A percentile compares a stretch with the other conserved stretches of the same genome.
Evolutionary conservation across 306 rosid genomes (phyloP).

Genomic region (Ochetophila trinervis): DNA sequence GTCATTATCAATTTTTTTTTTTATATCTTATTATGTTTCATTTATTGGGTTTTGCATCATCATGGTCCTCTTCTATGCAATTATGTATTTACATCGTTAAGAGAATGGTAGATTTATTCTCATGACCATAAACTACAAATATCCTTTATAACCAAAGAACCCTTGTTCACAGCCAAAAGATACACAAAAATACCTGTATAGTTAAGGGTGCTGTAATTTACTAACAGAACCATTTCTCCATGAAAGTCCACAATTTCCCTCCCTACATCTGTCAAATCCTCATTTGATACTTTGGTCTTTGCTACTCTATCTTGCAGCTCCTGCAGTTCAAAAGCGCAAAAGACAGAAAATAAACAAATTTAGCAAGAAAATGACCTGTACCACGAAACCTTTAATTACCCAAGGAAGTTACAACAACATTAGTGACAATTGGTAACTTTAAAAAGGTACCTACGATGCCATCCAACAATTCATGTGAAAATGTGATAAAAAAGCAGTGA

Average conservation of each 20-base stretch:
- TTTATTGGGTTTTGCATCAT: no score
- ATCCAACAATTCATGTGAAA: no score
- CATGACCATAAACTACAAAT: neutral
- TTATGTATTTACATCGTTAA: neutral
- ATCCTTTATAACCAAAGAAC: constrained; percentile 3
- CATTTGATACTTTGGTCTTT: constrained; percentile 48
- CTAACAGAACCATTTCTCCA: constrained; percentile 94
- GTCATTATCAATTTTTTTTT: no score
- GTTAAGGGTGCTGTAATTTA: constrained; percentile 81
- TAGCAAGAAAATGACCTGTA: neutral
- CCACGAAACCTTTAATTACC: neutral
- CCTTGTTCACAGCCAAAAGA: constrained; percentile 28
- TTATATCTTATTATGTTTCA: no score
- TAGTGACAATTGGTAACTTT: no score
- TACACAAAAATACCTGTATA: constrained; percentile 55
- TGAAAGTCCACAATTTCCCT: constrained; percentile 81
- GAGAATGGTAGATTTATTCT: neutral
- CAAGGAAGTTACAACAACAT: neutral
- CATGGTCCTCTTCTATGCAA: no score
- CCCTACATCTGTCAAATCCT: constrained; percentile 57
- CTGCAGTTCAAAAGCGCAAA: constrained; percentile 36
- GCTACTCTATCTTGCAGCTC: constrained; percentile 65
- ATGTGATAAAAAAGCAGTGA: no score
- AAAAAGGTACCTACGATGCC: no score
- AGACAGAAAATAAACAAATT: neutral